Conservation (phyloP, 2,329 filamentous ascomycete species). For the Trichoderma oligosporum region DNA sequence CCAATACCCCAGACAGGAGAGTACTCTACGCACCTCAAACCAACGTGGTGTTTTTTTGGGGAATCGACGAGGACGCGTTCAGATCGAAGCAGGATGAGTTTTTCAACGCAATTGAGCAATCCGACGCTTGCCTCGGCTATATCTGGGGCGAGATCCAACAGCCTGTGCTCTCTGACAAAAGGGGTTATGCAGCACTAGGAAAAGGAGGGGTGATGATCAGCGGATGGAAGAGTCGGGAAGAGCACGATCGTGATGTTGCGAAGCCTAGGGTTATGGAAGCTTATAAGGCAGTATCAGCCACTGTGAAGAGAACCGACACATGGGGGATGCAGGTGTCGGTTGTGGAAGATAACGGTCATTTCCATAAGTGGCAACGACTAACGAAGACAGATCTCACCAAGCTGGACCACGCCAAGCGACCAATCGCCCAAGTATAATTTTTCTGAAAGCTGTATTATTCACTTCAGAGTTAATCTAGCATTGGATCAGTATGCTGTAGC, state of each 20-base stretch:
- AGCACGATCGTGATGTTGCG: neutral
- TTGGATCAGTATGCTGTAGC: no score
- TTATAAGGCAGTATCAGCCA: neutral
- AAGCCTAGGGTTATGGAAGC: neutral
- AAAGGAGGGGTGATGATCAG: constrained; percentile 1
- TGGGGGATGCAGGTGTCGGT: neutral
- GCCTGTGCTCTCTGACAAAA: neutral
- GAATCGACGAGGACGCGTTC: neutral
- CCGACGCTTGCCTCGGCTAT: neutral
- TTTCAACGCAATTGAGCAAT: neutral
- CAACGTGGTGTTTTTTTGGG: neutral
- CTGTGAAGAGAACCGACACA: neutral
- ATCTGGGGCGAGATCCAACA: neutral
- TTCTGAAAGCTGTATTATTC: no score
- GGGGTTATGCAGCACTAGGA: neutral
- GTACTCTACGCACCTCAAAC: neutral
- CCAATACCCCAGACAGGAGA: neutral
- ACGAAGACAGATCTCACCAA: neutral
- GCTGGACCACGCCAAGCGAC: neutral
- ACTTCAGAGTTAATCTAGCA: no score
- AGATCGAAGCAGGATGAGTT: neutral
- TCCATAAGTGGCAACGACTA: neutral
- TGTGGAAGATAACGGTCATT: neutral
- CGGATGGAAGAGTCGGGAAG: neutral
- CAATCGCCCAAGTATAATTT: neutral